Conservation (phyloP, 2,329 filamentous ascomycete species). For the Sclerotinia minor region DNA sequence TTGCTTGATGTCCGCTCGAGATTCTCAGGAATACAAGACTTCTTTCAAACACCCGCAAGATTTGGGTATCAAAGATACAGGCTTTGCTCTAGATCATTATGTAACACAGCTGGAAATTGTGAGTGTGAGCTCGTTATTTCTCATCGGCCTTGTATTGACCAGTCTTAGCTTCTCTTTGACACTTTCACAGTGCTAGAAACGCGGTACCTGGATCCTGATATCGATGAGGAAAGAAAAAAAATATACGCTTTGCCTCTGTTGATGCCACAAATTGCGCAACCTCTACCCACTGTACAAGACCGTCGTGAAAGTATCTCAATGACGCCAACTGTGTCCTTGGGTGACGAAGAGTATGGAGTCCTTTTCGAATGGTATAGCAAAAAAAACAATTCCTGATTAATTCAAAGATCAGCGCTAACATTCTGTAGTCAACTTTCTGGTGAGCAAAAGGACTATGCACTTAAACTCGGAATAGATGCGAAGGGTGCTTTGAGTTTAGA, state of each 20-base stretch:
- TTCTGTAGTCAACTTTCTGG: neutral
- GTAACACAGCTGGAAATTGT: constrained; percentile 20
- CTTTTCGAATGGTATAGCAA: constrained; percentile 11
- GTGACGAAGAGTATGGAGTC: constrained; percentile 3
- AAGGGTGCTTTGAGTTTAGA: constrained; percentile 5
- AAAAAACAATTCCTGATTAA: neutral
- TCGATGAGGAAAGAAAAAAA: neutral
- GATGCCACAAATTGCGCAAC: neutral
- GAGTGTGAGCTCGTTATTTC: neutral
- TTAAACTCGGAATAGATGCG: constrained; percentile 13
- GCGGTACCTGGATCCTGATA: constrained; percentile 7
- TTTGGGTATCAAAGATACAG: neutral
- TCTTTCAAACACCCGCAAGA: neutral
- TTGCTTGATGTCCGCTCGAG: constrained; percentile 16
- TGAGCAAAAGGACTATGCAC: neutral
- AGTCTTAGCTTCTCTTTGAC: constrained; percentile 8
- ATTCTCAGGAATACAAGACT: neutral
- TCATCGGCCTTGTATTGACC: neutral
- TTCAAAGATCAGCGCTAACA: neutral
- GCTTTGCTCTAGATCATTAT: constrained; percentile 18
- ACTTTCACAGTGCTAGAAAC: constrained; percentile 12
- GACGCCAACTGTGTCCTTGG: neutral
- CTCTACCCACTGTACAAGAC: neutral
- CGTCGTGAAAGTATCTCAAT: constrained; percentile 13
- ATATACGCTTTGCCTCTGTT: neutral